These are phyloP conservation scores for Pseudogymnoascus pannorum DNA, from an alignment of 2,329 filamentous ascomycete species.

Conservation along the genomic window DNA sequence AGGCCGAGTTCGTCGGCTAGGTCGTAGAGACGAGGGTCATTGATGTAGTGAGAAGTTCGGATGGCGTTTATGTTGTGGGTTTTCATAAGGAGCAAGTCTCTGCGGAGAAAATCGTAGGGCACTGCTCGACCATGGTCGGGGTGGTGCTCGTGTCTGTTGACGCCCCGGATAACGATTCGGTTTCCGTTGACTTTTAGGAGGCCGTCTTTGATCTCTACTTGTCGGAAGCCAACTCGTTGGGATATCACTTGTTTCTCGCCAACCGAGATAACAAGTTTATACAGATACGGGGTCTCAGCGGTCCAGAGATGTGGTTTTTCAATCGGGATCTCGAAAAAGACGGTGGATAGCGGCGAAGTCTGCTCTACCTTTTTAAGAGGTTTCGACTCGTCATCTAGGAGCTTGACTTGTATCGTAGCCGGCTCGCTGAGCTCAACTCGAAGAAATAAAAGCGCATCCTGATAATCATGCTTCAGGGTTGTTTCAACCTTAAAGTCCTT, in stretches of 20 bases:
- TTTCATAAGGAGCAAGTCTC: slow-evolving; percentile 49
- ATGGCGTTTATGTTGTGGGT: slow-evolving; percentile 61
- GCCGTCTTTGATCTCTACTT: slow-evolving; percentile 44
- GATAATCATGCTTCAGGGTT: slow-evolving; percentile 43
- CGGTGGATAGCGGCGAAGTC: background rate
- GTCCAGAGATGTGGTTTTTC: slow-evolving; percentile 55
- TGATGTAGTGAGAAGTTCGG: slow-evolving; percentile 60
- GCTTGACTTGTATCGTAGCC: slow-evolving; percentile 31
- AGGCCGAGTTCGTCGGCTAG: slow-evolving; percentile 57
- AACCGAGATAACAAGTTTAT: slow-evolving; percentile 42
- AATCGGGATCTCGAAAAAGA: slow-evolving; percentile 31
- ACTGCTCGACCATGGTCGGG: slow-evolving; percentile 43
- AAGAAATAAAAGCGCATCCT: slow-evolving; percentile 43
- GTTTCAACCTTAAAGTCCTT: slow-evolving; percentile 47
- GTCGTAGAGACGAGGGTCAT: slow-evolving; percentile 52
- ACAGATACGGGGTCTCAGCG: slow-evolving; percentile 58
- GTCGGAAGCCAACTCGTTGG: slow-evolving; percentile 47
- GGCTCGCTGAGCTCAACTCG: slow-evolving; percentile 37
- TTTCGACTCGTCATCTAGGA: slow-evolving; percentile 27
- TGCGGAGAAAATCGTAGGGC: slow-evolving; percentile 42
- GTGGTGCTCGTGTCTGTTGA: slow-evolving; percentile 51
- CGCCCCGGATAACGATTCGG: slow-evolving; percentile 45
- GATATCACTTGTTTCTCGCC: slow-evolving; percentile 32
- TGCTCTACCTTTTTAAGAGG: slow-evolving; percentile 9
- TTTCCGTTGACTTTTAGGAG: slow-evolving; percentile 46